phyloP scores from a whole-genome alignment of 2,329 filamentous ascomycete species.

The Colletotrichum echinochloae region DNA sequence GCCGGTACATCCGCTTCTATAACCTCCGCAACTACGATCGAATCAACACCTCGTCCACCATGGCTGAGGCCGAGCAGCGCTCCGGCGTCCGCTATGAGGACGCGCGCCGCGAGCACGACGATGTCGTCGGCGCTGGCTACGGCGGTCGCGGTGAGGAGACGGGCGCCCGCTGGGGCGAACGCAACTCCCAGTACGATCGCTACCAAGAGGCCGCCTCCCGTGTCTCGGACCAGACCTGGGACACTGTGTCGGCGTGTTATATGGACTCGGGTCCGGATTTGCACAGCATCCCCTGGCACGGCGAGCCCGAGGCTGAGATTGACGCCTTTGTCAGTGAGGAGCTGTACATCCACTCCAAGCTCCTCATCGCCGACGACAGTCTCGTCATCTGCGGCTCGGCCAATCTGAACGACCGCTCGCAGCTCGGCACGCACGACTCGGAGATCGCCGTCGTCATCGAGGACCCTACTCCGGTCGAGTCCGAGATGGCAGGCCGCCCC shows the following conservation, averaged over 20 bases:
- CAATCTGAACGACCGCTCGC: conserved; percentile 73
- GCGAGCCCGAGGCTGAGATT: conserved; percentile 66
- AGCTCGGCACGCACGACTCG: conserved; percentile 86
- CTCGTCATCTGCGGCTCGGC: conserved; percentile 83
- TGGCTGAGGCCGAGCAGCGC: conserved; percentile 69
- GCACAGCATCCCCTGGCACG: conserved; percentile 66
- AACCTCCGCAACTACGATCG: conserved; percentile 88
- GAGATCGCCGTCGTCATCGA: conserved; percentile 93
- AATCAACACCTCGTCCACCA: conserved; percentile 76
- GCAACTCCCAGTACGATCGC: conserved; percentile 67
- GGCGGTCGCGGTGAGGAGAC: conserved; percentile 50
- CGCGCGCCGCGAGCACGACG: conserved; percentile 73
- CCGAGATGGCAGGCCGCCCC: conserved; percentile 77
- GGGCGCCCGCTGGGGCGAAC: conserved; percentile 46
- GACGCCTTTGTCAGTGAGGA: conserved; percentile 72
- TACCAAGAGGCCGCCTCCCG: conserved; percentile 78
- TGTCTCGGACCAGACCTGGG: conserved; percentile 70
- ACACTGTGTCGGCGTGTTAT: conserved; percentile 83
- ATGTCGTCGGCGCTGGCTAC: conserved; percentile 62
- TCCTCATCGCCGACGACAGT: conserved; percentile 84
- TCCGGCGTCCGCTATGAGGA: conserved; percentile 77
- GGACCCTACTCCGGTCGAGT: conserved; percentile 77
- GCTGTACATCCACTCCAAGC: conserved; percentile 74
- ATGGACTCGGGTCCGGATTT: conserved; percentile 84
- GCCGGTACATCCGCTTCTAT: conserved; percentile 84